phyloP scores from a whole-genome alignment of 805 yeast genomes.

The Lachancea lanzarotensis region DNA sequence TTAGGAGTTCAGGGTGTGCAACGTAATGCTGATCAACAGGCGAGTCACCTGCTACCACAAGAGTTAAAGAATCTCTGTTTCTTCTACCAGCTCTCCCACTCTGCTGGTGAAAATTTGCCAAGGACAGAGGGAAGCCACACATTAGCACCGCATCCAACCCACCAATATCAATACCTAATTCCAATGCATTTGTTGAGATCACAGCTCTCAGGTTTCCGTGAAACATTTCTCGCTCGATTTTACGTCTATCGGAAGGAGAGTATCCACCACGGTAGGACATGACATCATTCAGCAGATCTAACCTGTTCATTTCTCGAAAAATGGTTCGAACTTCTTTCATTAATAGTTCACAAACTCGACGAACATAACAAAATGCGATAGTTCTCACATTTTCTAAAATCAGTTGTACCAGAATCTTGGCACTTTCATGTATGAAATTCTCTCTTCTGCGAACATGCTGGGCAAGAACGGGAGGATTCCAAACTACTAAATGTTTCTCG shows the following conservation, averaged over 20 bases:
- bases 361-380: conserved; percentile 83
- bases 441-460: conserved; percentile 51
- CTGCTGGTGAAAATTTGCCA: conserved; percentile 88
- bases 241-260: conserved; percentile 74
- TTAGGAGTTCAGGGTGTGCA: conserved; percentile 37
- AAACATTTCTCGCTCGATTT: conserved; percentile 87
- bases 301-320: conserved; percentile 39
- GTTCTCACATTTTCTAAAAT: conserved; percentile 62
- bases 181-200: conserved; percentile 91
- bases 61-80: conserved; percentile 72
- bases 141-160: conserved; percentile 84
- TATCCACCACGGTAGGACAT: conserved; percentile 97
- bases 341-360: conserved; percentile 78
- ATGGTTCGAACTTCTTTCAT: conserved; percentile 74
- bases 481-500: conserved; percentile 62
- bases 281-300: conserved; percentile 51
- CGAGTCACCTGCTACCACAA: conserved; percentile 73
- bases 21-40: conserved; percentile 86
- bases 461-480: conserved; percentile 78
- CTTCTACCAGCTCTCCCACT: conserved; percentile 97
- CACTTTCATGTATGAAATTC: conserved; percentile 68
- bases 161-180: conserved; percentile 92
- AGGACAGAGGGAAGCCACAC: conserved; percentile 87
- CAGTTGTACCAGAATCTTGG: conserved; percentile 62
- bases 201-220: conserved; percentile 78